Evolutionary conservation across 345 rosid genomes (phyloP), one percentile per base, ranked within the genome.

Genomic region (Zanthoxylum bungeanum): DNA sequence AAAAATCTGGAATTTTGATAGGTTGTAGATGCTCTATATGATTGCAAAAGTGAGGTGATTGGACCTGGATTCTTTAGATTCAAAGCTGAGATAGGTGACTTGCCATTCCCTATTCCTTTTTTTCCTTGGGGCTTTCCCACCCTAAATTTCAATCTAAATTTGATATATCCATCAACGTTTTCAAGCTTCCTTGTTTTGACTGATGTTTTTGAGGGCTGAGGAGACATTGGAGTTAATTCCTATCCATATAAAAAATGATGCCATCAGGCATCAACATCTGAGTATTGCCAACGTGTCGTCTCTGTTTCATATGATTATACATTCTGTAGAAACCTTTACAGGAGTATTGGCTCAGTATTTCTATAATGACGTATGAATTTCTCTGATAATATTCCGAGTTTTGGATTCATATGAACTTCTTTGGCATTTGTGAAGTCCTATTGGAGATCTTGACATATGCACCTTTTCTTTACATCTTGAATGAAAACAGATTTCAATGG

Each of bases 31-130:
- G 68, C 98, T 70, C 50, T 94, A 68, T 94, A 94, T 73, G 98
- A 94, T 82, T 94, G 98, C 86, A 94, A 94, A 84, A 94, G 98
- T 36, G 98, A 94, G 87, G 98, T 94, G 77, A 94, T 94, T 81
- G 98, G 98, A 65, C 98, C 98, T 73, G 98, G 98, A 55, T 94
- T 89, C 85, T 94, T 89, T 77, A 85, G 98, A 84, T 94, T 94
- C 71, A 94, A 94, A 84, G 98, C 98, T 60, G 98, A 94, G 79
- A 94, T 94, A 76, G 98, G 98, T 94, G 73, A 77, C 76, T 72
- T 66, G 10, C 11, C 3, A 30, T 61, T 7, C 21, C 33, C 49
- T 67, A 33, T 37, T 21, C 2, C 50, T 51, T 59, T 61, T 42
- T 60, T 49, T 22, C 30, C 4, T 42, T 30, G 14, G 60, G 19